Conservation (phyloP, 352 stramenopile genomes). For the Stramenopiles sp. region DNA sequence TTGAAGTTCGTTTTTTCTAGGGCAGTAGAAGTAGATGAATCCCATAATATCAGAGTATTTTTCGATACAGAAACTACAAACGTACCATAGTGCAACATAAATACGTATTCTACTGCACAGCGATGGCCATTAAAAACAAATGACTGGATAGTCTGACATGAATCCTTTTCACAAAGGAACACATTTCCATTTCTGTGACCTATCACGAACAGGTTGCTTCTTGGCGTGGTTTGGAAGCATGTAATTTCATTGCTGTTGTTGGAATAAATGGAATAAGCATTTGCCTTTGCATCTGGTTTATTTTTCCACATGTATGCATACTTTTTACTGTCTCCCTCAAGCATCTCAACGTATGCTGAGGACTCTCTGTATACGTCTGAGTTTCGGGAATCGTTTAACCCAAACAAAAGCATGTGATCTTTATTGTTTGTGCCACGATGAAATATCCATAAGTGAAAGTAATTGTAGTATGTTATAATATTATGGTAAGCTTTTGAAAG, state of each 20-base stretch:
- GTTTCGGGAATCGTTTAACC: not conserved
- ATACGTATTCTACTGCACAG: not conserved
- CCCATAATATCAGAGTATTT: slow-evolving; percentile 7
- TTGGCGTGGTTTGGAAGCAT: not conserved
- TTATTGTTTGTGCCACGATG: not conserved
- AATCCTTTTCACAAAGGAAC: not conserved
- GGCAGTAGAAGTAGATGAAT: not conserved
- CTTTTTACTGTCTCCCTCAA: not conserved
- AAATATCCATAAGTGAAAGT: not conserved
- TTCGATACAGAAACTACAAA: not conserved
- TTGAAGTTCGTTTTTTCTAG: not conserved
- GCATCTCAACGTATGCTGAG: not conserved
- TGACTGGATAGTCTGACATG: not conserved
- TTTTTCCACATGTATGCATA: not conserved
- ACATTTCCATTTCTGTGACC: not conserved
- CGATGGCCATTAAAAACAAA: slow-evolving; percentile 1
- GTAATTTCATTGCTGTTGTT: not conserved
- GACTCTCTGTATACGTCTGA: not conserved
- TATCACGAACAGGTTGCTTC: not conserved
- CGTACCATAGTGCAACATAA: not conserved
- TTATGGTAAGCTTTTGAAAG: not conserved
- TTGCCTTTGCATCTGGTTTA: not conserved
- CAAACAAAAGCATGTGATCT: not conserved
- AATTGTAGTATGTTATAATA: not conserved
- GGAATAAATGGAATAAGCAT: not conserved